A percentile compares a stretch with the other conserved stretches of the same genome.
phyloP scores from a whole-genome alignment of 495 filamentous ascomycete genomes.

The Podospora pseudopauciseta region DNA sequence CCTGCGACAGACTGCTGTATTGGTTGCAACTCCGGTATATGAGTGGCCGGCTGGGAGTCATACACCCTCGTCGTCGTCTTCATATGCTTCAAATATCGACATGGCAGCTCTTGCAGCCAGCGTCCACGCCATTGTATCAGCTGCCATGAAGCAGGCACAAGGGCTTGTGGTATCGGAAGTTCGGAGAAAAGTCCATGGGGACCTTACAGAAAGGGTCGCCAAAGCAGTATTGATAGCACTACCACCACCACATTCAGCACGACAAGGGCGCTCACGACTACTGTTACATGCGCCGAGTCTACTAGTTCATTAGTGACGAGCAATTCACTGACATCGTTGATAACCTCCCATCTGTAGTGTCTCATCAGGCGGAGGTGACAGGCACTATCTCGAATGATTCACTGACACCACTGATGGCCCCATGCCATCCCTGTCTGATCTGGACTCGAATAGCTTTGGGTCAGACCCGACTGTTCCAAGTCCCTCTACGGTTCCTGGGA shows the following conservation, averaged over 20 bases:
- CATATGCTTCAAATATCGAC: slow-evolving; percentile 9
- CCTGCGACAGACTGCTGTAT: slow-evolving; percentile 21
- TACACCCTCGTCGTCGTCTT: neutral
- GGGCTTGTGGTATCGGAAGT: slow-evolving; percentile 18
- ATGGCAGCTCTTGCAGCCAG: slow-evolving; percentile 18
- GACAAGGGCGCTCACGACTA: slow-evolving; percentile 17
- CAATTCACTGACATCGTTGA: neutral
- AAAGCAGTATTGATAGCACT: slow-evolving; percentile 19
- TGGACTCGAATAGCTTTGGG: neutral
- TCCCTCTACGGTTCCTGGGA: neutral
- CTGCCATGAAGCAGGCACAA: slow-evolving; percentile 20
- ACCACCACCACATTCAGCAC: slow-evolving; percentile 21
- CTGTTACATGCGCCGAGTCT: slow-evolving; percentile 12
- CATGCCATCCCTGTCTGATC: neutral
- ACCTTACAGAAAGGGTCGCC: slow-evolving; percentile 15
- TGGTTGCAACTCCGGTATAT: slow-evolving; percentile 19
- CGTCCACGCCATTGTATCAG: slow-evolving; percentile 21
- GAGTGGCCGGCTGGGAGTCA: slow-evolving; percentile 16
- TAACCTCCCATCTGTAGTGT: neutral
- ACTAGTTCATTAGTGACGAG: neutral
- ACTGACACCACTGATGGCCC: neutral
- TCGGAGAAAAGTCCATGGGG: slow-evolving; percentile 18
- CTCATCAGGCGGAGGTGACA: neutral
- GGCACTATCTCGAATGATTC: neutral
- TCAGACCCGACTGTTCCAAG: neutral